Base-by-base conservation (phyloP, 768 basidiomycete species). In the Collybia sordida region DNA sequence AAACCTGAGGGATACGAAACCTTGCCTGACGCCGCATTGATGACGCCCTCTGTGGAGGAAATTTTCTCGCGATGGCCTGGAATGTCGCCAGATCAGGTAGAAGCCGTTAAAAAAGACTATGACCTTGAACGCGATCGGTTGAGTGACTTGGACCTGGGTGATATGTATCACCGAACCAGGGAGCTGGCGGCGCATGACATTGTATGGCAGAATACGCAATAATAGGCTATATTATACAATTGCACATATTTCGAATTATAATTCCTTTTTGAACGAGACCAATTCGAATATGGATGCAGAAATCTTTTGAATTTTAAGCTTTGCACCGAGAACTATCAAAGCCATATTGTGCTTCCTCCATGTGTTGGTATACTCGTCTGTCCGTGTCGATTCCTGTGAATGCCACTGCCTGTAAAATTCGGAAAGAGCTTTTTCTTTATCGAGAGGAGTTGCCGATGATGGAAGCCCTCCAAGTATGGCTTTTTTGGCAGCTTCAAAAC, bases 361-460 rank as follows among this genome's bases (percentile, higher is more conserved):
- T 65, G 86, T 81, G 21, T 64, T 56, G 2, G 82, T 83, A 64
- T 91, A 93, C 31, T 66, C 72, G 45, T 74, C 75, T 45, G 83
- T 80, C 24, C 78, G 75, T 2, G 61, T 55, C 25, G 71, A 72
- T 67, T 93, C 90, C 61, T 88, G 86, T 59, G 77, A 71, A 38
- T 88, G 72, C 91, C 91, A 93, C 55, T 78, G 76, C 42, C 68
- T 72, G 70, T 88, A 89, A 67, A 93, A 91, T 36, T 78, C 77
- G 15, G 88, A 85, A 21, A 92, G 72, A 0, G 85, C 83, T n/a
- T 69, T 67, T 63, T 93, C 89, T 58, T 77, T 83, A 59, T 80
- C 79, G 37, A 80, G 71, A 0, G 73, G 42, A 0, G 80, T 71
- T 6, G 79, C 69, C 2, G 72, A 65, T 7, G 72, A 61, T 0